phyloP scores from a whole-genome alignment of 345 rosid genomes.

The Linum tenue region DNA sequence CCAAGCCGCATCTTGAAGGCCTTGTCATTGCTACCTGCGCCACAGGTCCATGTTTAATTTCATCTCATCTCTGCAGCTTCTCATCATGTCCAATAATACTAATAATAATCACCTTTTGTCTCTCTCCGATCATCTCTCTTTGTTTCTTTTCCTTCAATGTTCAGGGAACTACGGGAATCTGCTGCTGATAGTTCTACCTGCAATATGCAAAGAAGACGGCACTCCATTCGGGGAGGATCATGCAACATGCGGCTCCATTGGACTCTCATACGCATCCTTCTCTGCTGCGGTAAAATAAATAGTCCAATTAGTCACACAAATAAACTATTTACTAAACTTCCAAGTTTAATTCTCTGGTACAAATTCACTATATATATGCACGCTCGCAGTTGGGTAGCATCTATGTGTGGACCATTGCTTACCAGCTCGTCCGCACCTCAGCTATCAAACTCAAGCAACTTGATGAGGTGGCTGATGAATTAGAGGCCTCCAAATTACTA shows the following conservation, averaged over 20 bases:
- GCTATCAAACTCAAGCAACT: conserved; percentile 36
- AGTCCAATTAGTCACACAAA: too few relatives aligned
- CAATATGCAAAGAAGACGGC: conserved; percentile 67
- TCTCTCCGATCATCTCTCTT: too few relatives aligned
- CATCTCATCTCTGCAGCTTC: too few relatives aligned
- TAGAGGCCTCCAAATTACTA: conserved; percentile 26
- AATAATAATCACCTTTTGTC: too few relatives aligned
- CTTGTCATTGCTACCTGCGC: conserved; percentile 76
- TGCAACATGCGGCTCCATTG: conserved; percentile 42
- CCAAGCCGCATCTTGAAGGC: conserved; percentile 75
- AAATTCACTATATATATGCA: too few relatives aligned
- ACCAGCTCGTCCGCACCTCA: conserved; percentile 48
- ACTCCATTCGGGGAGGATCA: conserved; percentile 57
- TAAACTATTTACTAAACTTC: too few relatives aligned
- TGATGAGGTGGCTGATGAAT: conserved; percentile 26
- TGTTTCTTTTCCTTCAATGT: background rate
- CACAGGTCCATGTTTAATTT: conserved; percentile 36
- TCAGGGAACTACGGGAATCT: conserved; percentile 87
- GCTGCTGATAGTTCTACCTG: conserved; percentile 65
- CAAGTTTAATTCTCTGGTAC: too few relatives aligned
- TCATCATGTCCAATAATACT: too few relatives aligned
- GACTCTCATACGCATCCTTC: conserved; percentile 89
- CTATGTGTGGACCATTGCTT: conserved; percentile 83
- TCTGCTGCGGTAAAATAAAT: conserved; percentile 77
- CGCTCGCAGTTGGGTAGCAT: conserved; percentile 72